Base-by-base conservation (phyloP, 1,284 basidiomycete genomes). In the Cutaneotrichosporon cavernicola region DNA sequence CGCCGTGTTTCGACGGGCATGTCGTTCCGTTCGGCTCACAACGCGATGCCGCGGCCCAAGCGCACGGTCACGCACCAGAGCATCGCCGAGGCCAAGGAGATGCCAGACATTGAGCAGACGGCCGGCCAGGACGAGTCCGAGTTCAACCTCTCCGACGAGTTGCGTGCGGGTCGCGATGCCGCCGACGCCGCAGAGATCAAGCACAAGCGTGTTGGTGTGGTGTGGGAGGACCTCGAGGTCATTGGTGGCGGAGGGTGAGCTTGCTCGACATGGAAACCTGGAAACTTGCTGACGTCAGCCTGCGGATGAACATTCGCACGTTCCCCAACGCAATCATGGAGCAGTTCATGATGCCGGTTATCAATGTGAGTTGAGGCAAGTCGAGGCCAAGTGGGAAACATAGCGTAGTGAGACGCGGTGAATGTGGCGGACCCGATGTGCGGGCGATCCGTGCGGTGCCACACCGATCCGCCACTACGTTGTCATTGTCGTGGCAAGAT, bases 131-230 rank as follows among this genome's bases (percentile, higher is more conserved):
- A 73, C 60, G 72, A 75, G 34, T 73, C 68, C 10, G 76, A 77
- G 57, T 78, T 78, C 59, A 68, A 80, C 65, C 73, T 95, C 9
- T 85, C 86, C 36, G 89, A 89, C 60, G 92, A 90, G 72, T 84
- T 96, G 18, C 83, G 85, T 10, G 86, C 86, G 2, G 87, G 85
- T 32, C 88, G 88, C 69, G 85, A 88, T 65, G 85, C 85, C 7
- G 83, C 85, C 63, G 87, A 91, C 65, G 77, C 82, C 32, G 88
- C 89, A 7, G 90, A 90, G 5, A 89, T 93, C 72, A 86, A 87
- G 71, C 88, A 88, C 78, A 95, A 95, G 82, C 86, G 88, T 68
- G 89, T 92, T 43, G 90, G 90, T 43, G 89, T 79, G 13, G 63
- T 75, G 22, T 79, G 77, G 77, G 76, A 79, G 50, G 75, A 79